A percentile compares a stretch with the other conserved stretches of the same genome.
phyloP scores from a whole-genome alignment of 805 yeast species.

The Teunomyces atbi region DNA sequence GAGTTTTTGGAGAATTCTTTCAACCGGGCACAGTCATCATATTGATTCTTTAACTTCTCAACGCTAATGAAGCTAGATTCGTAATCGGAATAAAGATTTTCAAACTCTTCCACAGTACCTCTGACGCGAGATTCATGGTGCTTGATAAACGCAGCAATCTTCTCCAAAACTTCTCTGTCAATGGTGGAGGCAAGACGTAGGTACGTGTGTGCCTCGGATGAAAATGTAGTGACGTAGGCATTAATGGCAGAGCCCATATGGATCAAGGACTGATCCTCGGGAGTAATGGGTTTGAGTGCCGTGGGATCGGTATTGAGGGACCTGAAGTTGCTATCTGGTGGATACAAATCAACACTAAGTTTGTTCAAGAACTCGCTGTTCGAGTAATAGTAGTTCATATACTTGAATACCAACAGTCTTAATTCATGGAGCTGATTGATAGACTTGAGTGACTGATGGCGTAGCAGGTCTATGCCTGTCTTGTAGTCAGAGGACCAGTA shows the following conservation, averaged over 20 bases:
- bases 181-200: constrained; percentile 29
- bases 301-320: background rate
- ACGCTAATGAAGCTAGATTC: constrained; percentile 19
- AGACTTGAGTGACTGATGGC: constrained; percentile 30
- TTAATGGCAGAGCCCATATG: constrained; percentile 10
- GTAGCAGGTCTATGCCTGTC: constrained; percentile 33
- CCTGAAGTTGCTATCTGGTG: background rate
- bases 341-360: constrained; percentile 13
- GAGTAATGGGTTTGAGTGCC: background rate
- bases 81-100: constrained; percentile 25
- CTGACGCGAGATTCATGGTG: constrained; percentile 34
- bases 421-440: constrained; percentile 41
- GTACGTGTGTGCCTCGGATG: constrained; percentile 22
- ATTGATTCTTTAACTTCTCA: constrained; percentile 29
- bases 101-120: constrained; percentile 19
- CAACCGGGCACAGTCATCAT: constrained; percentile 28
- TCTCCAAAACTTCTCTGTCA: constrained; percentile 33
- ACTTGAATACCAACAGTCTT: constrained; percentile 34
- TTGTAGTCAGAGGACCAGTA: constrained; percentile 44
- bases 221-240: constrained; percentile 17
- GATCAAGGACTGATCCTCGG: background rate
- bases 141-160: constrained; percentile 35
- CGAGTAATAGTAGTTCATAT: constrained; percentile 34
- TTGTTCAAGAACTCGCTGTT: constrained; percentile 33
- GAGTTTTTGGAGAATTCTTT: constrained; percentile 28